These are phyloP conservation scores for Ustulina deusta DNA, from an alignment of 2,329 filamentous ascomycete species.

Conservation along the genomic window DNA sequence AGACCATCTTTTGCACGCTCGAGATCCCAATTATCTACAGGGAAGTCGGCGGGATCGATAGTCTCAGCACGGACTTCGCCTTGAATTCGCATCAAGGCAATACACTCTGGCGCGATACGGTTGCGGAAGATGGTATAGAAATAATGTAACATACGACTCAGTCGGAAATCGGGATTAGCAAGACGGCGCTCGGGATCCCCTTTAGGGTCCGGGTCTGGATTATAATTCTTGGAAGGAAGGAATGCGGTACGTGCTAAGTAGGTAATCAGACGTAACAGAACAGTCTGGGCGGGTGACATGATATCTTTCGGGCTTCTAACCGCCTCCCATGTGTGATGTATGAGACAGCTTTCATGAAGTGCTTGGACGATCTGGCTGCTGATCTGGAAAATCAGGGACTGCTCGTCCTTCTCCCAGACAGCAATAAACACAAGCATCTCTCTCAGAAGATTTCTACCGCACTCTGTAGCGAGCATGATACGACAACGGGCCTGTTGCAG, in stretches of 20 bases:
- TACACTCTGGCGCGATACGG: slow-evolving; percentile 92
- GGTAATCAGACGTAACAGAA: slow-evolving; percentile 89
- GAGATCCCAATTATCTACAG: slow-evolving; percentile 97
- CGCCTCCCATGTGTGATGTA: slow-evolving; percentile 92
- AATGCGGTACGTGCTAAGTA: slow-evolving; percentile 81
- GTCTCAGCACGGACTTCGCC: slow-evolving; percentile 85
- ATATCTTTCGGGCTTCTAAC: slow-evolving; percentile 95
- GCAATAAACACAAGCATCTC: slow-evolving; percentile 96
- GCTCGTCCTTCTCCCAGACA: slow-evolving; percentile 94
- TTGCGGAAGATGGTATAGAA: slow-evolving; percentile 93
- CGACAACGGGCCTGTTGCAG: slow-evolving; percentile 92
- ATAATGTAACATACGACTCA: slow-evolving; percentile 80
- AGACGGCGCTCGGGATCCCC: slow-evolving; percentile 45
- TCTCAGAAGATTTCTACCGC: slow-evolving; percentile 86
- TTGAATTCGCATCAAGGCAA: slow-evolving; percentile 93
- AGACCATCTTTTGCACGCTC: slow-evolving; percentile 95
- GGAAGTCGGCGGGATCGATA: slow-evolving; percentile 86
- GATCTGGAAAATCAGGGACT: slow-evolving; percentile 95
- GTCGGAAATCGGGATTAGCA: slow-evolving; percentile 66
- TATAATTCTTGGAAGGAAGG: slow-evolving; percentile 56
- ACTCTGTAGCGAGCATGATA: slow-evolving; percentile 89
- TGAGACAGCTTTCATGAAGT: slow-evolving; percentile 86
- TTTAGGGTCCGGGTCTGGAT: slow-evolving; percentile 45
- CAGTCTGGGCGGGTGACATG: slow-evolving; percentile 93
- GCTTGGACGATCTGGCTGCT: slow-evolving; percentile 96